Conservation (phyloP, 1,284 basidiomycete genomes). For the Fomitopsis palustris region DNA sequence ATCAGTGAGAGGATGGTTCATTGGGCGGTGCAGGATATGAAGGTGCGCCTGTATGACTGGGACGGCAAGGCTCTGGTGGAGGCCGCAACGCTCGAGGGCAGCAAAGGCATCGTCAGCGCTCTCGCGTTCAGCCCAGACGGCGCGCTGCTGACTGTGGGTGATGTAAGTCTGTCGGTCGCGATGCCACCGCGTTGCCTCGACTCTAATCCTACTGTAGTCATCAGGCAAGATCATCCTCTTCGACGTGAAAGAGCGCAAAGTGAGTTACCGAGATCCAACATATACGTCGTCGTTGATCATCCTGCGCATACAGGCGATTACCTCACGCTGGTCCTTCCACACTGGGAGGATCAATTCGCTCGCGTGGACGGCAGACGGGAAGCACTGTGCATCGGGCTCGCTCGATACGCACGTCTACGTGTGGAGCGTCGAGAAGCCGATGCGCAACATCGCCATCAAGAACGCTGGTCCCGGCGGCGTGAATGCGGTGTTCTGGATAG, state of each 20-base stretch:
- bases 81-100: conserved; percentile 58
- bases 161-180: conserved; percentile 50
- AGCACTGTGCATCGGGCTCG: conserved; percentile 82
- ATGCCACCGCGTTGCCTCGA: too few species aligned
- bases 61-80: conserved; percentile 60
- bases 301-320: conserved; percentile 44
- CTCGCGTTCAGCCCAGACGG: conserved; percentile 84
- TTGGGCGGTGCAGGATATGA: conserved; percentile 52
- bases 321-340: conserved; percentile 87
- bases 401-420: conserved; percentile 92
- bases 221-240: conserved; percentile 80
- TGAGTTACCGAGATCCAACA: conserved; percentile 26
- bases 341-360: conserved; percentile 79
- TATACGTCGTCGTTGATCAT: too few species aligned
- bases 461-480: conserved; percentile 85
- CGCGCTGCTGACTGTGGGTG: conserved; percentile 72
- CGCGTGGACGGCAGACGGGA: conserved; percentile 72
- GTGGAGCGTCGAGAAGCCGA: conserved; percentile 78
- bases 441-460: conserved; percentile 81
- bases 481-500: conserved; percentile 80
- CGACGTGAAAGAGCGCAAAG: conserved; percentile 66
- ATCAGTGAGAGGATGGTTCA: background rate
- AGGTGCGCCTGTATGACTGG: conserved; percentile 72
- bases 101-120: conserved; percentile 70
- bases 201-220: too few species aligned